These are phyloP conservation scores for Claviceps sp. DNA, from an alignment of 2,329 filamentous ascomycete species.

Conservation along the genomic window DNA sequence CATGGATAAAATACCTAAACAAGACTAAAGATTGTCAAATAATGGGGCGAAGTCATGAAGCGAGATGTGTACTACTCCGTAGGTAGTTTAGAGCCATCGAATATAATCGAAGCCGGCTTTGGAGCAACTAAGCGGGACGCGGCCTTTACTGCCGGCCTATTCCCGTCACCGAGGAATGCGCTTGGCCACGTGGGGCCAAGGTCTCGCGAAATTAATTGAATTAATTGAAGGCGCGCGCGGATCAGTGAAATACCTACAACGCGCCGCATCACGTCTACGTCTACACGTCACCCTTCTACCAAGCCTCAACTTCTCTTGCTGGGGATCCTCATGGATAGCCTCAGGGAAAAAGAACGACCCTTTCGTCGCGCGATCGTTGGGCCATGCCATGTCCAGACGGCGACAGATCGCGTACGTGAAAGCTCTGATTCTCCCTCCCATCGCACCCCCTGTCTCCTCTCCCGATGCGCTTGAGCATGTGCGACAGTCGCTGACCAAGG, in stretches of 20 bases:
- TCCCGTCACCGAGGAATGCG: background rate
- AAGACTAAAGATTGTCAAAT: too few relatives aligned
- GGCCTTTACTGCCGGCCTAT: background rate
- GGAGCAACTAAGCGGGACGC: too few relatives aligned
- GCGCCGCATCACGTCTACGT: background rate
- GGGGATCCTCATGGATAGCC: slow-evolving; percentile 7
- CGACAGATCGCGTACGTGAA: slow-evolving; percentile 21
- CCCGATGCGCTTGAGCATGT: background rate
- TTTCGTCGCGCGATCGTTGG: slow-evolving; percentile 20
- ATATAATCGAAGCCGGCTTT: too few relatives aligned
- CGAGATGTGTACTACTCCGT: too few relatives aligned
- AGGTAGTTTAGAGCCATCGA: too few relatives aligned
- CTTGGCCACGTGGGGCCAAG: too few relatives aligned
- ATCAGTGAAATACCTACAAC: background rate
- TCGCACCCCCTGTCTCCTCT: too few relatives aligned
- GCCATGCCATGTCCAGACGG: slow-evolving; percentile 23
- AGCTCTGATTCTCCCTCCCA: background rate
- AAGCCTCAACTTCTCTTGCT: background rate
- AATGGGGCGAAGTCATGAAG: too few relatives aligned
- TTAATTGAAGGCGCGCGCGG: background rate
- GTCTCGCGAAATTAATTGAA: too few relatives aligned
- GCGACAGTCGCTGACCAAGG: background rate
- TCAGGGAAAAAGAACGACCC: background rate
- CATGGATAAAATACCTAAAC: too few relatives aligned
- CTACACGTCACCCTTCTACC: slow-evolving; percentile 2